Evolutionary conservation across 768 basidiomycete species (phyloP).

Genomic region (Chalciporus sphaerocephalus): DNA sequence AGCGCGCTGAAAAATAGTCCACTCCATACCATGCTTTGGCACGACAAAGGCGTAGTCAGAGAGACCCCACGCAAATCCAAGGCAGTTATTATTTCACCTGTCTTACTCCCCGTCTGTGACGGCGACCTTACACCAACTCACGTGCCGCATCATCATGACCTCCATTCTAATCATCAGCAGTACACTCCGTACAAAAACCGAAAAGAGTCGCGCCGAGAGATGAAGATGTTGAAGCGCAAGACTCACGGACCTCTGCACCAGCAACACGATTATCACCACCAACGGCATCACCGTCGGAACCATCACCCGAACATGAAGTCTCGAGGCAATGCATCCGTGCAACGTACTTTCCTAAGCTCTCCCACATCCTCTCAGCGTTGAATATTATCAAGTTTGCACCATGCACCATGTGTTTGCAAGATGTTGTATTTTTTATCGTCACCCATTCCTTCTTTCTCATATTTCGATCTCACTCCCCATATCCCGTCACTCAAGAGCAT

Average conservation of each 20-base stretch:
- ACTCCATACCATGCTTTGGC: slow-evolving; percentile 54
- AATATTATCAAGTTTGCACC: slow-evolving; percentile 21
- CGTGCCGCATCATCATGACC: slow-evolving; percentile 29
- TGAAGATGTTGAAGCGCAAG: slow-evolving; percentile 62
- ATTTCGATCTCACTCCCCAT: slow-evolving; percentile 4
- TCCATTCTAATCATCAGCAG: slow-evolving; percentile 36
- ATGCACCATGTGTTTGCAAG: background rate
- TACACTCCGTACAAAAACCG: slow-evolving; percentile 46
- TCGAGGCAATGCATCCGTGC: slow-evolving; percentile 51
- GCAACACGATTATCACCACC: slow-evolving; percentile 40
- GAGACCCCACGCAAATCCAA: slow-evolving; percentile 25
- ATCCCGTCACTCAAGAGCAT: slow-evolving; percentile 14
- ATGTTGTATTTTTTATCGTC: slow-evolving; percentile 22
- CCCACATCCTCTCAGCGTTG: slow-evolving; percentile 25
- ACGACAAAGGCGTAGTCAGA: slow-evolving; percentile 25
- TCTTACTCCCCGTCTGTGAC: slow-evolving; percentile 48
- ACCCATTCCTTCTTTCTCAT: slow-evolving; percentile 4
- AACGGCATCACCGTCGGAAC: slow-evolving; percentile 50
- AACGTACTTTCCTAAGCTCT: slow-evolving; percentile 43
- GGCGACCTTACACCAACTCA: slow-evolving; percentile 55
- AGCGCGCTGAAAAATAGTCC: slow-evolving; percentile 54
- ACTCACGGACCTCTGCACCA: slow-evolving; percentile 39
- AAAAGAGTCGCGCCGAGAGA: slow-evolving; percentile 64
- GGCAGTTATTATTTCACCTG: slow-evolving; percentile 46
- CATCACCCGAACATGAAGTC: slow-evolving; percentile 63